Evolutionary conservation across 1,284 basidiomycete genomes (phyloP).

Genomic region (Entoloma clypeatum): DNA sequence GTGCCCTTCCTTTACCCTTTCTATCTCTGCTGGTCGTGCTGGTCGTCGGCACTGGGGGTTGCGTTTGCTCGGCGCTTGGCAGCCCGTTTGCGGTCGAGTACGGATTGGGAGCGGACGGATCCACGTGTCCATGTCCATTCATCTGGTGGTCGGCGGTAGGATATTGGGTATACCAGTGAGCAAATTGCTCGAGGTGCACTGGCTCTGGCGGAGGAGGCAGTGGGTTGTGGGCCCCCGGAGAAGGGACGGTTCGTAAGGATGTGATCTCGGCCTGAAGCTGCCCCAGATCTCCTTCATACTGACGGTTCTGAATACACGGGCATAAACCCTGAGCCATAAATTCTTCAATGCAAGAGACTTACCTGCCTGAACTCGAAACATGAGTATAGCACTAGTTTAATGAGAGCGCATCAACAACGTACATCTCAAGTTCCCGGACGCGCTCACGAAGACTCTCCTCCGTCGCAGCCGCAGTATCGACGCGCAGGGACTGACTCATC

Average conservation of each 20-base stretch:
- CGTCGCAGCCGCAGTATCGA: conserved; percentile 4
- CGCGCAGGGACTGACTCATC: conserved; percentile 4
- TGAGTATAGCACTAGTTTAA: not conserved
- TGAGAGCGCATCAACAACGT: not conserved
- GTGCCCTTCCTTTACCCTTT: conserved; percentile 1
- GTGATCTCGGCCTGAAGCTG: conserved; percentile 1
- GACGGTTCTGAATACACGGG: not conserved
- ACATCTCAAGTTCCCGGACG: conserved; percentile 8
- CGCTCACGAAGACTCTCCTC: conserved; percentile 7
- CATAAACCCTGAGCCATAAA: conserved; percentile 1
- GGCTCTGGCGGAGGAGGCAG: conserved; percentile 16
- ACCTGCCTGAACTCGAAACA: not conserved
- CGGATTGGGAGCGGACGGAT: too few species aligned
- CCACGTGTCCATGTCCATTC: too few species aligned
- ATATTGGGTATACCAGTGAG: too few species aligned
- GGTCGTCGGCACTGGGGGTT: not conserved
- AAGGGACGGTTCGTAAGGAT: too few species aligned
- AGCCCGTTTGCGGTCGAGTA: conserved; percentile 7
- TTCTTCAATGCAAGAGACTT: not conserved
- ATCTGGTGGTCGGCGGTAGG: too few species aligned
- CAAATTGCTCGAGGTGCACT: conserved; percentile 7
- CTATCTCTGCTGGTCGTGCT: not conserved
- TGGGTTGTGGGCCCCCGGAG: conserved; percentile 12
- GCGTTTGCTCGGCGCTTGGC: not conserved
- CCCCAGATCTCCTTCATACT: conserved; percentile 6